phyloP scores from a whole-genome alignment of 225 moss, liverwort and hornwort genomes.

The Asterella californica region DNA sequence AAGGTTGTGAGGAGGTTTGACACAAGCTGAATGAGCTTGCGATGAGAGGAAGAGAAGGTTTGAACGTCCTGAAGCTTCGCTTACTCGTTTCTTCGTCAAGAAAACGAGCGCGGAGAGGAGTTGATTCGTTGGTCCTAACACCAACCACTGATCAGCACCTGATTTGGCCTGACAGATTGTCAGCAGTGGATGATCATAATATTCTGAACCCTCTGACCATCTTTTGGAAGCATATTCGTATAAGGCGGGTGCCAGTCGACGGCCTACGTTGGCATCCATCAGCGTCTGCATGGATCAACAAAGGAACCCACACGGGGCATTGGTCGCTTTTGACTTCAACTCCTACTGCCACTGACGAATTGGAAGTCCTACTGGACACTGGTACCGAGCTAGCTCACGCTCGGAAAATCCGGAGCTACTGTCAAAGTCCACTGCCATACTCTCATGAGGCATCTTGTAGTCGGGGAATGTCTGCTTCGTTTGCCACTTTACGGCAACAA shows the following conservation, averaged over 20 bases:
- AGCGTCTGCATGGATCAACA: background rate
- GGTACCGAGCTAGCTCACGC: background rate
- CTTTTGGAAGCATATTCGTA: background rate
- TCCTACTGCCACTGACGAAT: background rate
- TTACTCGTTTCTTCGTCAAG: conserved; percentile 13
- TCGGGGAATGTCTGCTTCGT: conserved; percentile 14
- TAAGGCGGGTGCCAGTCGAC: background rate
- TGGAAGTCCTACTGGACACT: background rate
- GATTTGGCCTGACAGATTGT: background rate
- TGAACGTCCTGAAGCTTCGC: conserved; percentile 6
- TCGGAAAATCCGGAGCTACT: background rate
- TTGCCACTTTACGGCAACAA: conserved; percentile 16
- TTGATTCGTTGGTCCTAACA: conserved; percentile 9
- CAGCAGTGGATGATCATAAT: background rate
- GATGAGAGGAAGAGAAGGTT: conserved; percentile 27
- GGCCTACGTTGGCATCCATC: background rate
- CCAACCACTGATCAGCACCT: background rate
- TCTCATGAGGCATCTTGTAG: background rate
- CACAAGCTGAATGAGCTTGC: conserved; percentile 1
- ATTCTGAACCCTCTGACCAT: background rate
- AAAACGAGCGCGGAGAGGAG: conserved; percentile 2
- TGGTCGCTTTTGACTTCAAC: background rate
- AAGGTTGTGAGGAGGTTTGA: background rate
- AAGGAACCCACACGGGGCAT: background rate
- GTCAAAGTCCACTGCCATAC: background rate